phyloP scores from a whole-genome alignment of 2,329 filamentous ascomycete species.

The Macrophomina phaseolina region DNA sequence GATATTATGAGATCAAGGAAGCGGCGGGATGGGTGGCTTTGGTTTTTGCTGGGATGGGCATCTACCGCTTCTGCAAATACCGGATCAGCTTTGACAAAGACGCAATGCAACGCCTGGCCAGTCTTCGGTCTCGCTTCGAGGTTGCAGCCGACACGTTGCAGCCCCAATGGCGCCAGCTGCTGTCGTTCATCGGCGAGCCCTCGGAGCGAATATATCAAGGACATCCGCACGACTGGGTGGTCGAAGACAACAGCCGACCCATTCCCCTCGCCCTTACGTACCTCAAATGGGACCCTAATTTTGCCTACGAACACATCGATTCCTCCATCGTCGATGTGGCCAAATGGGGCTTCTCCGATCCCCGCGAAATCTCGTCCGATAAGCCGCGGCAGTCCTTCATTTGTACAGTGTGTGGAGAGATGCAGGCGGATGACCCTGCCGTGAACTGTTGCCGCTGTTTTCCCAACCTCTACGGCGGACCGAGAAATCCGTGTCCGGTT shows the following conservation, averaged over 20 bases:
- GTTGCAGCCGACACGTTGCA: slow-evolving; percentile 60
- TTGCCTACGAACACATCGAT: slow-evolving; percentile 57
- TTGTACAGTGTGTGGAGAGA: slow-evolving; percentile 54
- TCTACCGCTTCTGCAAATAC: slow-evolving; percentile 67
- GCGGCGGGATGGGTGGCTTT: slow-evolving; percentile 62
- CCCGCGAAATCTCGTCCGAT: slow-evolving; percentile 44
- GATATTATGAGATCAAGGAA: slow-evolving; percentile 65
- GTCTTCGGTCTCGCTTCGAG: slow-evolving; percentile 56
- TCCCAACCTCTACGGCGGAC: slow-evolving; percentile 57
- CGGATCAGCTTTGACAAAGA: slow-evolving; percentile 59
- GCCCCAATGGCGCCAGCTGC: slow-evolving; percentile 58
- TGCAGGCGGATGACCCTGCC: slow-evolving; percentile 57
- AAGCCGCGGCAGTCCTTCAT: slow-evolving; percentile 40
- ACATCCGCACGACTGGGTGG: slow-evolving; percentile 60
- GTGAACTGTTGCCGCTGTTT: slow-evolving; percentile 61
- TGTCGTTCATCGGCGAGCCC: slow-evolving; percentile 54
- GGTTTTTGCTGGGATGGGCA: slow-evolving; percentile 63
- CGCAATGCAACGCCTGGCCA: slow-evolving; percentile 55
- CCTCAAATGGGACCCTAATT: slow-evolving; percentile 53
- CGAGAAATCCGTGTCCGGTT: slow-evolving; percentile 51
- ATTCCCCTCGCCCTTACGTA: slow-evolving; percentile 56
- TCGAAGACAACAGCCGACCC: slow-evolving; percentile 51
- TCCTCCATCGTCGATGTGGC: slow-evolving; percentile 56
- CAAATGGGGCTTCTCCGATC: slow-evolving; percentile 57
- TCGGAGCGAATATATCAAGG: slow-evolving; percentile 51